phyloP scores from a whole-genome alignment of 2,329 filamentous ascomycete species.

The Epichloe glyceriae region DNA sequence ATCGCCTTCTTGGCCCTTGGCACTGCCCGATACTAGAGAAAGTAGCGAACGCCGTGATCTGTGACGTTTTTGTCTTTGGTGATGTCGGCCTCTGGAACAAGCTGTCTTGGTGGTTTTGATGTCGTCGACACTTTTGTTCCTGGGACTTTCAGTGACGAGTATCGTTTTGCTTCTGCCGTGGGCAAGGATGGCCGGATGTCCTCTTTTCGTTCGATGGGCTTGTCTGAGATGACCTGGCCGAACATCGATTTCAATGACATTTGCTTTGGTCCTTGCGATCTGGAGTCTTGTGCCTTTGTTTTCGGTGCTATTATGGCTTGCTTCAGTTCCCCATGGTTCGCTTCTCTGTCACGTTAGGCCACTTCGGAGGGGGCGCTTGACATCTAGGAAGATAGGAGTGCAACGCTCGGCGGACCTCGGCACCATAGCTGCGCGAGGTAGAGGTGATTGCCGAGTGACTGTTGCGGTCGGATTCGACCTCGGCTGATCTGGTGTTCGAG shows the following conservation, averaged over 20 bases:
- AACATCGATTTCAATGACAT: neutral
- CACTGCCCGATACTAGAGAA: neutral
- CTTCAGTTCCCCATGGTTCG: constrained; percentile 7
- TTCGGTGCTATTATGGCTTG: constrained; percentile 5
- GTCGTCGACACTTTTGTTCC: neutral
- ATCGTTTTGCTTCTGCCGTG: neutral
- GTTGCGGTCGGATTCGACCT: neutral
- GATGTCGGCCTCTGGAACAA: neutral
- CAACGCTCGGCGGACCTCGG: constrained; percentile 6
- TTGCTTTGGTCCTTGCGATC: neutral
- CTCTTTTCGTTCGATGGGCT: neutral
- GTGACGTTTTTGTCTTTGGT: neutral
- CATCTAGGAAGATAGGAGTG: constrained; percentile 4
- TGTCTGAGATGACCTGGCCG: neutral
- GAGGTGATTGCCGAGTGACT: neutral
- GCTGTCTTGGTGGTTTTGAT: neutral
- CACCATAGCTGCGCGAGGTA: neutral
- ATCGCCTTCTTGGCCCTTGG: neutral
- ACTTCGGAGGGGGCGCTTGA: neutral
- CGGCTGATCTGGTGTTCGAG: constrained; percentile 2
- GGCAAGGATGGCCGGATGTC: neutral
- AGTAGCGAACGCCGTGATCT: constrained; percentile 3
- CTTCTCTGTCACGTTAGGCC: neutral
- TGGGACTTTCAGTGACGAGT: neutral
- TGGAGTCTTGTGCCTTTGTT: neutral